Percentiles rank a stretch among this genome's conserved stretches.
Conservation (phyloP, 2,329 filamentous ascomycete species). For the Colletotrichum navitas region DNA sequence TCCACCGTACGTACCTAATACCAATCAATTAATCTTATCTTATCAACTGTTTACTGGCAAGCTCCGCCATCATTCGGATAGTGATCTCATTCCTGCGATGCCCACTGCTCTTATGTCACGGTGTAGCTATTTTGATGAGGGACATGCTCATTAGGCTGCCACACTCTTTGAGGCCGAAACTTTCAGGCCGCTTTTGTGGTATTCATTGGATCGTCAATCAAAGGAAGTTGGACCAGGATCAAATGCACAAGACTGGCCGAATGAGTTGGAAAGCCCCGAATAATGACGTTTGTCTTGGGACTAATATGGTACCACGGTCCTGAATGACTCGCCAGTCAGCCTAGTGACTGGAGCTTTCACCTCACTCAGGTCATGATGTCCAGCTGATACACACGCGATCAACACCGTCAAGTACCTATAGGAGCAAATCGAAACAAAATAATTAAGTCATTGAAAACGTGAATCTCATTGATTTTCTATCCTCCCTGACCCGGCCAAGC, state of each 20-base stretch:
- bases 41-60: constrained; percentile 5
- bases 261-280: neutral
- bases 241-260: neutral
- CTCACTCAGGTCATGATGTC: neutral
- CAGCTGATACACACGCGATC: too few species aligned
- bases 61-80: neutral
- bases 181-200: neutral
- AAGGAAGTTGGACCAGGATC: neutral
- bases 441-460: constrained; percentile 30
- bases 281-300: constrained; percentile 27
- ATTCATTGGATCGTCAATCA: neutral
- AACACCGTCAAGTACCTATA: neutral
- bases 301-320: neutral
- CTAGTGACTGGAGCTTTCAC: neutral
- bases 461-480: constrained; percentile 41
- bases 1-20: neutral
- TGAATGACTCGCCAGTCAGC: constrained; percentile 14
- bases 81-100: neutral
- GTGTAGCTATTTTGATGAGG: neutral
- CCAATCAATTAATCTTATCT: constrained; percentile 28
- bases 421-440: neutral
- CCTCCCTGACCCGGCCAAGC: constrained; percentile 30
- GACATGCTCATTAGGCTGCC: neutral
- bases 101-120: neutral
- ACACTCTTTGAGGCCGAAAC: neutral